Base-by-base conservation (phyloP, 805 yeast genomes). In the Yamadazyma sp. region DNA sequence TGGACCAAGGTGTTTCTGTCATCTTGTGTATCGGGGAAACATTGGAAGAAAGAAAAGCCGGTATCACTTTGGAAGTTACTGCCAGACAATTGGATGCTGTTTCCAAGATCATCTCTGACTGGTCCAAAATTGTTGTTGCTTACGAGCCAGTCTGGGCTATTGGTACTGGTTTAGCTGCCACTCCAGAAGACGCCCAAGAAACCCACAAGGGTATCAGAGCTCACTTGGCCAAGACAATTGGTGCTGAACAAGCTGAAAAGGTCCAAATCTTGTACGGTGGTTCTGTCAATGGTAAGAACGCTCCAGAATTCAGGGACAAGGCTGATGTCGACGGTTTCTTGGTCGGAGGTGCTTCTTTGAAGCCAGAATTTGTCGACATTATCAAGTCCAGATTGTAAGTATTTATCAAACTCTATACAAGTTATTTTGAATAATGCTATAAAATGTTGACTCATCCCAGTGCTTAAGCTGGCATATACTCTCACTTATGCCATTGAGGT, bases 131-230 rank as follows among this genome's bases (percentile, higher is more conserved):
- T 52, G 98, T 93, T 50, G 72, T 93, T 66, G 99, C 99, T 59
- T 93, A 93, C 75, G 99, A 93, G 76, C 99, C 99, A 57, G 96
- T 93, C 53, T 93, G 99, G 99, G 99, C 99, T 57, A 93, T 93
- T 57, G 99, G 99, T 67, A 90, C 98, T 55, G 99, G 99, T 62
- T 80, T 93, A 62, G 96, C 98, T 57, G 98, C 99, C 46, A 93
- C 99, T 55, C 89, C 99, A 53, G 86, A 84, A 53, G 99, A 93
- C 64, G 99, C 99, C 53, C 96, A 93, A 75, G 88, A 82, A 52
- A 87, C 93, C 59, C 99, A 93, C 75, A 77, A 78, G 63, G 77
- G 76, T 54, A 87, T 93, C 72, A 86, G 99, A 78, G 77, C 70
- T 46, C 89, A 77, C 78, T 78, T 93, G 65, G 73, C 78, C 53